A percentile compares a stretch with the other conserved stretches of the same genome.
Conservation (phyloP, 2,329 filamentous ascomycete species). For the Trichophaea hybrida region DNA sequence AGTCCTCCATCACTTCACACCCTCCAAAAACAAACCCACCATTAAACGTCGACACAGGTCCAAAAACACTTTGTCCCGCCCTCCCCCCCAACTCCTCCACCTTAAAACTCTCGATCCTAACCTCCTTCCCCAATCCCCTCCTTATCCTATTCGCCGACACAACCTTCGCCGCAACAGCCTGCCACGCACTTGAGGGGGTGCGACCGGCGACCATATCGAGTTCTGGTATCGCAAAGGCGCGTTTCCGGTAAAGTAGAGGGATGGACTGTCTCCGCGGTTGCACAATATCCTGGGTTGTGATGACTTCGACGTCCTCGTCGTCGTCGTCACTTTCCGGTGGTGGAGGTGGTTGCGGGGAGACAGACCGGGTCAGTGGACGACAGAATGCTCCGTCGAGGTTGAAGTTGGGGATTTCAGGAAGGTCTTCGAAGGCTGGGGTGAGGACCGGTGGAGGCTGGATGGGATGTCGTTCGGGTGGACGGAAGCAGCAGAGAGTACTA, state of each 20-base stretch:
- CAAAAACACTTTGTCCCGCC: slow-evolving; percentile 18
- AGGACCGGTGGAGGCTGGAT: not conserved
- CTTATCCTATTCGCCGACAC: slow-evolving; percentile 19
- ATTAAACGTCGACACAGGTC: slow-evolving; percentile 22
- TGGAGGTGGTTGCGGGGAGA: not conserved
- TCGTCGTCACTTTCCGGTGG: not conserved
- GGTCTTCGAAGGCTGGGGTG: not conserved
- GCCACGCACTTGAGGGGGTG: slow-evolving; percentile 17
- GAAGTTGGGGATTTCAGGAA: not conserved
- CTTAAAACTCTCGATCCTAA: slow-evolving; percentile 14
- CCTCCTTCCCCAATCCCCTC: slow-evolving; percentile 12
- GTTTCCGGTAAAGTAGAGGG: not conserved
- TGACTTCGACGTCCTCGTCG: not conserved
- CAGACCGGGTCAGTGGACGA: not conserved
- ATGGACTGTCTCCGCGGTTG: not conserved
- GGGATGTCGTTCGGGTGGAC: not conserved
- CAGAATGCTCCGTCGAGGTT: not conserved
- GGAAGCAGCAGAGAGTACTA: too few species aligned
- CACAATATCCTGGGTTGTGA: not conserved
- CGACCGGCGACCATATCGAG: slow-evolving; percentile 19
- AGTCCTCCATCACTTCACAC: not conserved
- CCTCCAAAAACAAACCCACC: slow-evolving; percentile 7
- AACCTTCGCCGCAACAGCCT: slow-evolving; percentile 20
- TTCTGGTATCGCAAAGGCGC: slow-evolving; percentile 10
- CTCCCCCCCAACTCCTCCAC: slow-evolving; percentile 22